Evolutionary conservation across 2,329 filamentous ascomycete genomes (phyloP).

Genomic region (Hypoxylon sp.): DNA sequence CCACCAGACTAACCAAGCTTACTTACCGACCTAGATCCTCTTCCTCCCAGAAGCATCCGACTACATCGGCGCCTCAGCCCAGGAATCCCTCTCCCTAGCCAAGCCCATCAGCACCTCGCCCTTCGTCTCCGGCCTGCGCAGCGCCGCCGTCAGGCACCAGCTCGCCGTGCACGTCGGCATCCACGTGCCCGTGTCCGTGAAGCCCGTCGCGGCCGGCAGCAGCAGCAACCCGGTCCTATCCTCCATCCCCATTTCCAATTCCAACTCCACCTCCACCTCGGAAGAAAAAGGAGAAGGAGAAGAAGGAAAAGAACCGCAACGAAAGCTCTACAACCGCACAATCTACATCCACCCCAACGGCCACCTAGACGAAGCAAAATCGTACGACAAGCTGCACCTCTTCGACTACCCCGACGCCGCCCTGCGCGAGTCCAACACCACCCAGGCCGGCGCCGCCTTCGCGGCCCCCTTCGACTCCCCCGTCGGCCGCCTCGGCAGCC

Average conservation of each 20-base stretch:
- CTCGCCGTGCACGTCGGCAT: slow-evolving; percentile 88
- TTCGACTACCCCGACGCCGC: slow-evolving; percentile 73
- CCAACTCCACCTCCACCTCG: neutral
- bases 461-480: slow-evolving; percentile 77
- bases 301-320: slow-evolving; percentile 21
- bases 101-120: slow-evolving; percentile 72
- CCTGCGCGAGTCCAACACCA: slow-evolving; percentile 66
- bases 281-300: neutral
- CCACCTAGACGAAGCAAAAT: slow-evolving; percentile 55
- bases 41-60: slow-evolving; percentile 94
- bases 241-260: slow-evolving; percentile 22
- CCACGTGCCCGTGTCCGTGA: slow-evolving; percentile 74
- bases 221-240: slow-evolving; percentile 39
- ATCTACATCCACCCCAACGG: slow-evolving; percentile 64
- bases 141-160: slow-evolving; percentile 71
- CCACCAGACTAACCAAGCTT: slow-evolving; percentile 32
- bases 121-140: slow-evolving; percentile 81
- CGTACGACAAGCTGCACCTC: slow-evolving; percentile 90
- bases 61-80: slow-evolving; percentile 80
- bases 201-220: slow-evolving; percentile 42
- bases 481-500: slow-evolving; percentile 79
- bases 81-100: slow-evolving; percentile 78
- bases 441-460: slow-evolving; percentile 75
- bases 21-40: slow-evolving; percentile 76
- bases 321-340: slow-evolving; percentile 64